These are phyloP conservation scores for Kodamaea lidongshanica DNA, from an alignment of 805 yeast genomes.

Conservation along the genomic window DNA sequence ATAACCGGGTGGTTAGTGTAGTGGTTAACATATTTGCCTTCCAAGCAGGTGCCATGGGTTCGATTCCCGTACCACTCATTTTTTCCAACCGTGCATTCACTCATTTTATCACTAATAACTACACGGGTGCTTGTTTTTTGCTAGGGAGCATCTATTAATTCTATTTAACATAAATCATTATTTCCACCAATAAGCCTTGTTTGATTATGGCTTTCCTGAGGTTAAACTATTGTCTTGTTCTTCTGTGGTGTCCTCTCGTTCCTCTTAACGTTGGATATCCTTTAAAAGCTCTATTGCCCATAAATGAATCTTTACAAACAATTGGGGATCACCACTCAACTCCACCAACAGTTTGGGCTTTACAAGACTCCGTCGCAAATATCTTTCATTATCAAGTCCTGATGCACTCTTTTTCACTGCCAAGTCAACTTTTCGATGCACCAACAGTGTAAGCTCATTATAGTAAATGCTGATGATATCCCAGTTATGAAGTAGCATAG, in stretches of 20 bases:
- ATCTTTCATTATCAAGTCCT: constrained; percentile 41
- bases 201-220: too few species aligned
- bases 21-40: too few species aligned
- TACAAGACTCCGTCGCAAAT: constrained; percentile 50
- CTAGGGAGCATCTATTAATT: too few species aligned
- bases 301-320: constrained; percentile 54
- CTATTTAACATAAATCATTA: too few species aligned
- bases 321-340: constrained; percentile 46
- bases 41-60: too few species aligned
- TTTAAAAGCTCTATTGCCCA: constrained; percentile 55
- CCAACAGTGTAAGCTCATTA: constrained; percentile 16
- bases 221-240: too few species aligned
- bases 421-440: constrained; percentile 15
- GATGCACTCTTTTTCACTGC: constrained; percentile 1
- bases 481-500: constrained; percentile 51
- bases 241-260: background rate
- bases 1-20: too few species aligned
- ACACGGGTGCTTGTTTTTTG: too few species aligned
- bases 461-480: constrained; percentile 39
- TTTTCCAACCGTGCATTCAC: too few species aligned
- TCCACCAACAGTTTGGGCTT: constrained; percentile 52
- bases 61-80: too few species aligned
- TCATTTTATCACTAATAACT: too few species aligned
- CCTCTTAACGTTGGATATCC: constrained; percentile 14
- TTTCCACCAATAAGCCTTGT: too few species aligned